phyloP scores from a whole-genome alignment of 495 filamentous ascomycete genomes.

The Lentithecium fluviatile region DNA sequence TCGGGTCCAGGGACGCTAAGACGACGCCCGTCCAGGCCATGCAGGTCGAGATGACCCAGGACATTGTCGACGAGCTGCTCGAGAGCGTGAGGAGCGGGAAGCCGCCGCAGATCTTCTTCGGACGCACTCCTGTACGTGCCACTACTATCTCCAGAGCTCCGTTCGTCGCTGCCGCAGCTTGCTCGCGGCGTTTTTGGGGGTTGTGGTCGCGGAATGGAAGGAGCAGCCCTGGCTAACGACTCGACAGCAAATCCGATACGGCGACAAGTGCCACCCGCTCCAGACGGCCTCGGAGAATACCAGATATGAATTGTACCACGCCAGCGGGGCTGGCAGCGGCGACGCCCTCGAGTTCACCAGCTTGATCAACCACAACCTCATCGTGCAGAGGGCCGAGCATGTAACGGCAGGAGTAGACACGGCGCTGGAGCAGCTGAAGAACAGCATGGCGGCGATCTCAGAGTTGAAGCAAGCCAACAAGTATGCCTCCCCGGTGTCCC shows the following conservation, averaged over 20 bases:
- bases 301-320: slow-evolving; percentile 35
- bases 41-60: slow-evolving; percentile 38
- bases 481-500: slow-evolving; percentile 28
- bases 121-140: slow-evolving; percentile 37
- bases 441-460: slow-evolving; percentile 39
- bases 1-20: slow-evolving; percentile 31
- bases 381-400: slow-evolving; percentile 27
- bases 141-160: not conserved
- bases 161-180: not conserved
- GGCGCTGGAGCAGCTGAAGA: slow-evolving; percentile 42
- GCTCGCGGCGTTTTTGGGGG: slow-evolving; percentile 8
- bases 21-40: slow-evolving; percentile 34
- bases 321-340: slow-evolving; percentile 21
- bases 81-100: slow-evolving; percentile 33
- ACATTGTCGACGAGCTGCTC: slow-evolving; percentile 37
- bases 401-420: slow-evolving; percentile 38
- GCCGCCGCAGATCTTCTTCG: slow-evolving; percentile 37
- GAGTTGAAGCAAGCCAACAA: slow-evolving; percentile 44
- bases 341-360: slow-evolving; percentile 36
- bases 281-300: slow-evolving; percentile 30
- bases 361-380: slow-evolving; percentile 36
- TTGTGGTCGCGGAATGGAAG: slow-evolving; percentile 7
- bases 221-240: slow-evolving; percentile 18
- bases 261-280: slow-evolving; percentile 31
- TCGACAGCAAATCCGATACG: slow-evolving; percentile 36